A percentile compares a stretch with the other conserved stretches of the same genome.
phyloP scores from a whole-genome alignment of 148 eudicot species.

The Heliamphora exappendiculata region DNA sequence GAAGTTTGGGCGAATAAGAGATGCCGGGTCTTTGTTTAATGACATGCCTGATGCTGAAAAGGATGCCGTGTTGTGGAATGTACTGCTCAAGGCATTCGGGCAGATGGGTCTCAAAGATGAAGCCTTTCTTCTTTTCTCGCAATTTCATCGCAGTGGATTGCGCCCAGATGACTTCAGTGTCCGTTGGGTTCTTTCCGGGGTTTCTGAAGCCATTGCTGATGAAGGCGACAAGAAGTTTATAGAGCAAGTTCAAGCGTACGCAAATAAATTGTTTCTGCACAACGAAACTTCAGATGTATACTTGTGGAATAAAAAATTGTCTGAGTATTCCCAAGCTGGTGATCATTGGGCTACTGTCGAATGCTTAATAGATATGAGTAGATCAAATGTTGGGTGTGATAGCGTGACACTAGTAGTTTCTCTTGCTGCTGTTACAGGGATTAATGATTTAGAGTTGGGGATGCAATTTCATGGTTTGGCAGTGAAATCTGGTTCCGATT shows the following conservation, averaged over 20 bases:
- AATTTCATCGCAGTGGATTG: slow-evolving; percentile 19
- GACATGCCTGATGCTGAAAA: slow-evolving; percentile 15
- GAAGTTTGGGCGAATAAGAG: slow-evolving; percentile 11
- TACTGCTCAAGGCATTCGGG: slow-evolving; percentile 17
- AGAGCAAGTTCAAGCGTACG: slow-evolving; percentile 23
- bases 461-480: slow-evolving; percentile 23
- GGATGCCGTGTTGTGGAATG: slow-evolving; percentile 24
- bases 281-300: slow-evolving; percentile 12
- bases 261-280: slow-evolving; percentile 12
- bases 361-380: slow-evolving; percentile 20
- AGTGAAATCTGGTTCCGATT: slow-evolving; percentile 17
- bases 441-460: slow-evolving; percentile 16
- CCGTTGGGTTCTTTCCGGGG: slow-evolving; percentile 9
- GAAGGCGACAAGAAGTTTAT: not conserved
- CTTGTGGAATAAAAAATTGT: slow-evolving; percentile 17
- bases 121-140: slow-evolving; percentile 11
- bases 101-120: slow-evolving; percentile 13
- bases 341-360: slow-evolving; percentile 11
- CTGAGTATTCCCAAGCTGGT: slow-evolving; percentile 20
- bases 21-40: slow-evolving; percentile 19
- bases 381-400: slow-evolving; percentile 17
- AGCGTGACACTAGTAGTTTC: slow-evolving; percentile 8
- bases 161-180: slow-evolving; percentile 13
- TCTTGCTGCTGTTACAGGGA: slow-evolving; percentile 16
- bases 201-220: not conserved